Evolutionary conservation across 2,329 filamentous ascomycete species (phyloP), one percentile per base, ranked within the genome.

Genomic region (Xylaria digitata): DNA sequence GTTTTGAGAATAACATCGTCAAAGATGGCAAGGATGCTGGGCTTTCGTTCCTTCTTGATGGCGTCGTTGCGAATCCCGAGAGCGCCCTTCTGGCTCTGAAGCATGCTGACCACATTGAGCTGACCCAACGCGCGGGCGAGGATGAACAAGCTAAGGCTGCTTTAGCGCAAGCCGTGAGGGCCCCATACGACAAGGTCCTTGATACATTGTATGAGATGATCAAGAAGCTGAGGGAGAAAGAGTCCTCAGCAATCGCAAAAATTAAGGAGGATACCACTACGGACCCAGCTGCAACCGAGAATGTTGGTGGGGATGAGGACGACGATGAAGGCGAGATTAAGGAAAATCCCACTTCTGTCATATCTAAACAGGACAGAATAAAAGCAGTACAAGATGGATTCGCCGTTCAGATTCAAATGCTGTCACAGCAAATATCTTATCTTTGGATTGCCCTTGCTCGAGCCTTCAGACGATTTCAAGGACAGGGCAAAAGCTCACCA

Each of bases 401-500:
- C 75, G 87, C 88, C 7, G 86, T 87, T 5, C 93, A 97, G 75
- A 89, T 90, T 40, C 89, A 91, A 32, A 84, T 92, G 17, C 85
- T 98, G 23, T 95, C 92, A 48, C 90, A 91, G 73, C 95, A 93
- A 1, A 90, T 99, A 62, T 97, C 96, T 0, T 94, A 93, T 75
- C 90, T 94, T 4, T 99, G 96, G 96, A 96, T 98, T 75, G 93
- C 94, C 17, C 84, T 98, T 66, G 96, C 97, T 81, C 90, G 96
- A 57, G 92, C 95, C 3, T 97, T 97, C 88, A 92, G 96, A 63
- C 92, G 96, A 60, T 90, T 98, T 17, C 94, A 98, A 79, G 96
- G 96, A 68, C 93, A 94, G 70, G 90, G 90, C 42, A 89, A 87
- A 73, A 86, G 87, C 73, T 83, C 79, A 19, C 81, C 84, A 30